Base-by-base conservation (phyloP, 1,284 basidiomycete genomes). In the Naganishia liquefaciens region DNA sequence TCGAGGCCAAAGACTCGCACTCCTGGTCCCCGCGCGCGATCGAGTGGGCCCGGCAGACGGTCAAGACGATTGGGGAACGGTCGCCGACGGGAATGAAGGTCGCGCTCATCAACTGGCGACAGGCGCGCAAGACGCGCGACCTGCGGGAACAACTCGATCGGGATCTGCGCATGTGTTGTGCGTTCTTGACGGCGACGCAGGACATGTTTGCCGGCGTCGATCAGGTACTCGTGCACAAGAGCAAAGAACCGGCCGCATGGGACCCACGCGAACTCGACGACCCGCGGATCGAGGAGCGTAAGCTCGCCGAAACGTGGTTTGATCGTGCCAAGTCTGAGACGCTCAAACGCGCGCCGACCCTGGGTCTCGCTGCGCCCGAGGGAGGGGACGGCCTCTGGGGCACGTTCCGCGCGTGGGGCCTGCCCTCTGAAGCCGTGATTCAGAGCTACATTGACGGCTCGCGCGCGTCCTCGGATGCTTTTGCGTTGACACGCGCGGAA, bases 11-110 rank as follows among this genome's bases (percentile, higher is more conserved):
- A 13, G 69, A 73, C 39, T 50, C 79, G 78, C 65, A 68, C 64
- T 75, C 80, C 39, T 76, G 84, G 53, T 78, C 81, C 54, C 79
- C 77, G 23, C 57, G 54, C 5, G 82, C 90, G 63, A 81, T 81
- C 64, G 76, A 80, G 58, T 97, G 93, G 92, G 93, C 93, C 6
- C 77, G 80, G 66, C 76, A 82, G 58, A 92, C 91, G 17, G 77
- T 89, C 67, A 80, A 81, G 21, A 80, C 81, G 28, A 80, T 98
- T 69, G 80, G 85, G 52, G 72, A 84, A 69, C 86, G 91, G 60
- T 93, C 91, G 75, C 93, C 93, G 4, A 95, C 93, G 2, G 93
- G 91, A 72, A 82, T 96, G 73, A 91, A 89, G 74, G 88, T 97
- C 30, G 86, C 93, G 21, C 81, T 97, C 21, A 80, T 84, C 70